Conservation (phyloP, 176 grass and related monocot species). For the Phoenix roebelenii region DNA sequence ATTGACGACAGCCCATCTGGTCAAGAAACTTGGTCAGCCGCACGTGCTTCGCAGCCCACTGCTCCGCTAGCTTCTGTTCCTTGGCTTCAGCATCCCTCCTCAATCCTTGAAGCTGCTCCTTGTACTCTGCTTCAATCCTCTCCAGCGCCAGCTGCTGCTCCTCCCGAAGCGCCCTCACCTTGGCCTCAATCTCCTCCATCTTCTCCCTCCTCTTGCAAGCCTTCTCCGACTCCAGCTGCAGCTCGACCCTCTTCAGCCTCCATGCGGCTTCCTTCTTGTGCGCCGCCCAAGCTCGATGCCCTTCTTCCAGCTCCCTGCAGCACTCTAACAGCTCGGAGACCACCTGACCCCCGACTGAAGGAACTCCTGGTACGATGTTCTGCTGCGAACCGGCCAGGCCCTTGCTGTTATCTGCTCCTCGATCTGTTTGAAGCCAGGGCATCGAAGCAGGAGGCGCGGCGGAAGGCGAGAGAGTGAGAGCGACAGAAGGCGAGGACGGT, state of each 20-base stretch:
- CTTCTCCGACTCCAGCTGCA: constrained; percentile 82
- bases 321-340: constrained; percentile 51
- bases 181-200: constrained; percentile 69
- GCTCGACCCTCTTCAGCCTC: constrained; percentile 77
- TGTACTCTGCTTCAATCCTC: constrained; percentile 60
- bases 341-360: not conserved
- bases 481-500: constrained; percentile 31
- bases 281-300: constrained; percentile 65
- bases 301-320: constrained; percentile 74
- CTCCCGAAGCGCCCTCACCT: constrained; percentile 48
- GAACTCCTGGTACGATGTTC: not conserved
- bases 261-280: constrained; percentile 82
- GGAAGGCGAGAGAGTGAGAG: constrained; percentile 28
- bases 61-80: constrained; percentile 91
- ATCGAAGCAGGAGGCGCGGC: constrained; percentile 9
- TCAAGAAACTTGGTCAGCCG: constrained; percentile 72
- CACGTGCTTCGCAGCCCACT: constrained; percentile 81
- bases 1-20: constrained; percentile 32
- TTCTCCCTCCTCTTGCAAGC: constrained; percentile 60
- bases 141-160: constrained; percentile 65
- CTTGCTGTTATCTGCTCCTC: not conserved
- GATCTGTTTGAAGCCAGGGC: constrained; percentile 5
- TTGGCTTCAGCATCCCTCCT: constrained; percentile 73
- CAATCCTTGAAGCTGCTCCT: constrained; percentile 60
- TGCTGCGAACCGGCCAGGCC: constrained; percentile 3